phyloP scores from a whole-genome alignment of 345 rosid species.

The Citrus maxima region DNA sequence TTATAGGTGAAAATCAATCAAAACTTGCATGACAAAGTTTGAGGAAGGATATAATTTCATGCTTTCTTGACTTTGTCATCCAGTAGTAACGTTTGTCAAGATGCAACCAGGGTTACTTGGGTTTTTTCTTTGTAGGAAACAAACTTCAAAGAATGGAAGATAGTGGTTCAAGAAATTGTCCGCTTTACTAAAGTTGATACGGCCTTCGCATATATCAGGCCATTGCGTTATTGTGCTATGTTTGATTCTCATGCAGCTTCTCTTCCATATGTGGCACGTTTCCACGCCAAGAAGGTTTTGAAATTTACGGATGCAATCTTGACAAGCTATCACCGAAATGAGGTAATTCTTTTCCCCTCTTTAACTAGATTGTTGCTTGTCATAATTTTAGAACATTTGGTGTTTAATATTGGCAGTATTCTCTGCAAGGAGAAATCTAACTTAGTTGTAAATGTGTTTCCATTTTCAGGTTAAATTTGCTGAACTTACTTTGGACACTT shows the following conservation, averaged over 20 bases:
- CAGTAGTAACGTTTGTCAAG: not conserved
- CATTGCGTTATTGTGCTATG: slow-evolving; percentile 66
- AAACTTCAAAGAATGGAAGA: slow-evolving; percentile 86
- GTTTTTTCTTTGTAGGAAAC: slow-evolving; percentile 52
- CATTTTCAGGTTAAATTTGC: slow-evolving; percentile 84
- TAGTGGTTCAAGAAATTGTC: slow-evolving; percentile 77
- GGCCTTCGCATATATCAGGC: slow-evolving; percentile 47
- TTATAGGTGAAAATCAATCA: not conserved
- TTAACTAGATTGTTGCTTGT: not conserved
- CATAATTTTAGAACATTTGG: slow-evolving; percentile 1
- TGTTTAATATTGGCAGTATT: slow-evolving; percentile 1
- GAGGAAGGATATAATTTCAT: not conserved
- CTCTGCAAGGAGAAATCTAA: not conserved
- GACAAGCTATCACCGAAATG: slow-evolving; percentile 81
- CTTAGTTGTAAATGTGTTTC: slow-evolving; percentile 11
- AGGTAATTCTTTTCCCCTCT: slow-evolving; percentile 36
- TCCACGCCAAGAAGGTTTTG: slow-evolving; percentile 79
- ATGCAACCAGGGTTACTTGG: not conserved
- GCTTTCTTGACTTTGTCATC: not conserved
- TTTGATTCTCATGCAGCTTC: slow-evolving; percentile 77
- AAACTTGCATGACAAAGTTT: not conserved
- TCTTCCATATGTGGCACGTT: slow-evolving; percentile 64
- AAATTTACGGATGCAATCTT: slow-evolving; percentile 80
- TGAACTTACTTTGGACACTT: slow-evolving; percentile 83
- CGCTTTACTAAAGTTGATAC: slow-evolving; percentile 55